Evolutionary conservation across 2,329 filamentous ascomycete species (phyloP), one percentile per base, ranked within the genome.

Genomic region (Colletotrichum eleusines): DNA sequence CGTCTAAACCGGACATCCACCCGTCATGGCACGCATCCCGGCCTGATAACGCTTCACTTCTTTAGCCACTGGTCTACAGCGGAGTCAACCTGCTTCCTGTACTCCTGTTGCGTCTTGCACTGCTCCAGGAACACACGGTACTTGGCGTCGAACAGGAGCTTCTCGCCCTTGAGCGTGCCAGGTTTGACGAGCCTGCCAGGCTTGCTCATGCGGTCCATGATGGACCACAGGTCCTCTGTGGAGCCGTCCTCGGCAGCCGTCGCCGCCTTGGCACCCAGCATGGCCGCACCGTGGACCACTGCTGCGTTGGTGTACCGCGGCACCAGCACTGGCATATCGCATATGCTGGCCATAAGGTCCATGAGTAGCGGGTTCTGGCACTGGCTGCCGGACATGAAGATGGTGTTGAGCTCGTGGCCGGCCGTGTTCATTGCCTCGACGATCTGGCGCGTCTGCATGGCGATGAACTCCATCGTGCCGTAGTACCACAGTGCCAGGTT

Each of bases 371-470:
- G 90, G 81, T 99, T 99, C 82, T 98, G 95, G 85, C 96, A 99
- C 81, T 98, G 96, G 14, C 94, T 97, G 72, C 96, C 96, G 5
- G 94, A 97, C 96, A 99, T 98, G 89, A 98, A 99, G 82, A 99
- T 97, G 73, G 92, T 95, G 60, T 88, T 90, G 80, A 99, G 95
- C 75, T 88, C 85, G 83, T 99, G 96, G 12, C 96, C 96, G 1
- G 94, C 86, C 57, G 88, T 85, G 85, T 98, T 99, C 95, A 99
- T 98, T 44, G 92, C 89, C 77, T 97, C 92, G 74, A 99, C 88
- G 76, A 99, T 99, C 81, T 99, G 96, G 69, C 93, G 91, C 0
- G 96, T 99, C 82, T 99, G 96, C 80, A 98, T 89, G 38, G 96
- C 95, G 76, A 99, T 98, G 82, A 98, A 98, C 83, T 99, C 96